phyloP scores from a whole-genome alignment of 768 basidiomycete genomes.

The Pleurotus giganteus region DNA sequence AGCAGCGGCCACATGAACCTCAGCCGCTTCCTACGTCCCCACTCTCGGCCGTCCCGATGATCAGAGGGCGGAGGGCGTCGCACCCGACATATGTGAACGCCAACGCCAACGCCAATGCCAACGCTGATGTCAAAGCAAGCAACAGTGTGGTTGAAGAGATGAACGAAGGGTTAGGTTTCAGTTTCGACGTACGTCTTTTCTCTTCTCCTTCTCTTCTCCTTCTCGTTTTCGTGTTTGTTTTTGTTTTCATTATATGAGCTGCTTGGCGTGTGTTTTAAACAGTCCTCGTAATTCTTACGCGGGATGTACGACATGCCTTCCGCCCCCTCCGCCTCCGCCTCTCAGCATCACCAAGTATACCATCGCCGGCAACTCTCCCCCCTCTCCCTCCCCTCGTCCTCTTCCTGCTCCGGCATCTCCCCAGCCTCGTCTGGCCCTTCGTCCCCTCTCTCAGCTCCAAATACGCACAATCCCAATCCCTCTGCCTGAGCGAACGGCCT shows the following conservation, averaged over 20 bases:
- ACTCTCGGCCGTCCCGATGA: slow-evolving; percentile 39
- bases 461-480: slow-evolving; percentile 41
- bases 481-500: slow-evolving; percentile 8
- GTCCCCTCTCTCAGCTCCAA: slow-evolving; percentile 47
- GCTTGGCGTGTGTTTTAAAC: too few species aligned
- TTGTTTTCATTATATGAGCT: too few species aligned
- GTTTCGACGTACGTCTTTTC: slow-evolving; percentile 36
- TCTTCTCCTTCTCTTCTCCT: slow-evolving; percentile 12
- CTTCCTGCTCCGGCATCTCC: slow-evolving; percentile 37
- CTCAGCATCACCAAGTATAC: neutral
- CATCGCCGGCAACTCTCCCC: slow-evolving; percentile 17
- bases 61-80: slow-evolving; percentile 53
- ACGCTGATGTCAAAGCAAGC: too few species aligned
- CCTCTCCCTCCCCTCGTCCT: slow-evolving; percentile 31
- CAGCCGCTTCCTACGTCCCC: neutral
- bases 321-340: slow-evolving; percentile 10
- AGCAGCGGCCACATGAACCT: too few species aligned
- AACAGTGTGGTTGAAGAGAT: too few species aligned
- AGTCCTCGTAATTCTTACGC: slow-evolving; percentile 52
- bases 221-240: neutral
- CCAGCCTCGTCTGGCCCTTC: slow-evolving; percentile 50
- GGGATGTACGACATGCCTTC: slow-evolving; percentile 39
- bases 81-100: slow-evolving; percentile 47
- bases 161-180: slow-evolving; percentile 54
- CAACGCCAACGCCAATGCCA: too few species aligned